These are phyloP conservation scores for Waltiozyma solani DNA, from an alignment of 1,139 yeast genomes.

Conservation along the genomic window DNA sequence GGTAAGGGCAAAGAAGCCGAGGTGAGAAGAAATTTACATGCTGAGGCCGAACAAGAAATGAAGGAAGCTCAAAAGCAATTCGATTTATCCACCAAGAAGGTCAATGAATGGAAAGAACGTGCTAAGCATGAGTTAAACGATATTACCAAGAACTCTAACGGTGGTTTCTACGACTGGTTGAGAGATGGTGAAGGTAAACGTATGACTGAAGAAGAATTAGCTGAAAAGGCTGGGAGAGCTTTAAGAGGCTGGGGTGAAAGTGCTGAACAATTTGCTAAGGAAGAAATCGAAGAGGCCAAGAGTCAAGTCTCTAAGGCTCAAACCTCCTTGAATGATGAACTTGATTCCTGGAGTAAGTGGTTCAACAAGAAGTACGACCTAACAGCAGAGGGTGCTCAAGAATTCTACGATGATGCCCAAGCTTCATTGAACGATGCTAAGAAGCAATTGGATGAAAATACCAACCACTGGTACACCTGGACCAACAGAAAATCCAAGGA, in stretches of 20 bases:
- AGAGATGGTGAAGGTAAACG: slow-evolving; percentile 13
- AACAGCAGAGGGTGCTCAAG: slow-evolving; percentile 21
- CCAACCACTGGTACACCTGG: slow-evolving; percentile 25
- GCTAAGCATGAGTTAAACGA: slow-evolving; percentile 9
- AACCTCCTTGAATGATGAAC: slow-evolving; percentile 12
- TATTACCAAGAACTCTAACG: slow-evolving; percentile 1
- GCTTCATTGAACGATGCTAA: slow-evolving; percentile 24
- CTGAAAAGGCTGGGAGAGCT: slow-evolving; percentile 23
- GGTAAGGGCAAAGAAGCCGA: slow-evolving; percentile 13
- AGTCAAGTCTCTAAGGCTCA: slow-evolving; percentile 6
- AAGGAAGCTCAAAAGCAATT: slow-evolving; percentile 19
- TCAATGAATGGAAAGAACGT: slow-evolving; percentile 19
- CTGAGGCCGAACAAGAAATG: slow-evolving; percentile 20
- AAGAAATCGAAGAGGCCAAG: slow-evolving; percentile 26
- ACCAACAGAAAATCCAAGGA: slow-evolving; percentile 23
- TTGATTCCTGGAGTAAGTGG: slow-evolving; percentile 18
- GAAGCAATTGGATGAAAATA: slow-evolving; percentile 20
- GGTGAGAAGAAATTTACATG: slow-evolving; percentile 16
- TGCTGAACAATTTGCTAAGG: slow-evolving; percentile 31
- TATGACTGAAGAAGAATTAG: slow-evolving; percentile 18
- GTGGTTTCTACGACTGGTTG: slow-evolving; percentile 18
- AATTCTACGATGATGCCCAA: slow-evolving; percentile 20
- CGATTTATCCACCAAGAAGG: slow-evolving; percentile 16
- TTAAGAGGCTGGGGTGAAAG: slow-evolving; percentile 36
- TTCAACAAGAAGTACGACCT: slow-evolving; percentile 19